Evolutionary conservation across 208 protist species (phyloP), one percentile per base, ranked within the genome.

Genomic region (Leishmania braziliensis): DNA sequence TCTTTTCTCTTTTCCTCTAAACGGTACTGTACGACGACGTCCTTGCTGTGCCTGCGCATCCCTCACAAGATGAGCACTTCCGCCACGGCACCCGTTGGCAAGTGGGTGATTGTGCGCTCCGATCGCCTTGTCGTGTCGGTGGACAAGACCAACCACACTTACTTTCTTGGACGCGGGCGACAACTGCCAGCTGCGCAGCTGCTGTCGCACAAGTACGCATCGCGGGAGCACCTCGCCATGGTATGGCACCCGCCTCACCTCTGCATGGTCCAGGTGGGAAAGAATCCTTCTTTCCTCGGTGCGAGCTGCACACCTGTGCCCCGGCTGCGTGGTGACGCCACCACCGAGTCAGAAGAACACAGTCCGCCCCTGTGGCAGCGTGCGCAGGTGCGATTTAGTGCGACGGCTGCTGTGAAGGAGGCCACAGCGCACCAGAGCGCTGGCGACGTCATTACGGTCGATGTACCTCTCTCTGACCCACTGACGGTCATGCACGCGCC

Each of bases 281-380:
- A 89, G 76, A 96, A 96, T 75, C 91, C 93, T 0, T 92, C 91
- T 20, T 94, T 96, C 78, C 76, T 88, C 9, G 86, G 90, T 10
- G 9, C 65, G 6, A 54, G 66, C 3, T 92, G 87, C 63, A 73
- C 72, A 6, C 20, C 23, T 20, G 77, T 94, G 10, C 89, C 84
- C 36, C 18, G 26, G 16, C n/a, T 62, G 8, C 23, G 5, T 33
- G 29, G 14, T 53, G 51, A 62, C 18, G 51, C n/a, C n/a, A 33
- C 51, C n/a, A 29, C 10, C 33, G 18, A n/a, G 53, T 39, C 56
- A n/a, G 58, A 18, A 8, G 75, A 46, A 26, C 3, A 5, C 33
- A 33, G 3, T 16, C n/a, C 60, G 29, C 23, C 39, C 29, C 8
- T 70, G 29, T 60, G 14, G 56, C 62, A 66, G 10, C 77, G 77